These are phyloP conservation scores for Sodiomyces alkalinus DNA, from an alignment of 2,329 filamentous ascomycete genomes.

Conservation along the genomic window DNA sequence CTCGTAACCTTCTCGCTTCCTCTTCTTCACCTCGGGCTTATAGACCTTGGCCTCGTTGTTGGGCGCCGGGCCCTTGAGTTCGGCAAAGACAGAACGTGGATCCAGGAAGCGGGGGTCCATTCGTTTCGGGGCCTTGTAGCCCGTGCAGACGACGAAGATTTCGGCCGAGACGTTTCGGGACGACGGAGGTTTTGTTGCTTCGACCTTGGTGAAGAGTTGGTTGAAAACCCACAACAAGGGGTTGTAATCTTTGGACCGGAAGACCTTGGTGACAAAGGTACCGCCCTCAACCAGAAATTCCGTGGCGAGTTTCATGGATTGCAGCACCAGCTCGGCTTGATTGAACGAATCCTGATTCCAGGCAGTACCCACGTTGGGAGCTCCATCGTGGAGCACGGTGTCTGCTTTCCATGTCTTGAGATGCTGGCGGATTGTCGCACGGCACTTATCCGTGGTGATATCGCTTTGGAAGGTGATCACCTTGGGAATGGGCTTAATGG, in stretches of 20 bases:
- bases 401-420: constrained; percentile 95
- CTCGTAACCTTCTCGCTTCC: constrained; percentile 94
- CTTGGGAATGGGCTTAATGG: constrained; percentile 89
- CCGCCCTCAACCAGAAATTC: constrained; percentile 84
- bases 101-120: constrained; percentile 90
- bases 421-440: constrained; percentile 75
- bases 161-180: constrained; percentile 94
- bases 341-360: constrained; percentile 99
- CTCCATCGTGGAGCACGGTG: constrained; percentile 89
- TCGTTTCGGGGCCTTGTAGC: constrained; percentile 87
- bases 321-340: constrained; percentile 82
- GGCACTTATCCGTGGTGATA: constrained; percentile 93
- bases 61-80: constrained; percentile 68
- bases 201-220: constrained; percentile 86
- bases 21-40: constrained; percentile 93
- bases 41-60: constrained; percentile 98
- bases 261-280: constrained; percentile 94
- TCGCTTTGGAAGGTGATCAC: constrained; percentile 95
- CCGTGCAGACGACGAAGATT: constrained; percentile 94
- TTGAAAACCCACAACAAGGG: constrained; percentile 94
- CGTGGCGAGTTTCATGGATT: constrained; percentile 83
- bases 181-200: constrained; percentile 92
- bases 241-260: constrained; percentile 94
- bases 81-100: constrained; percentile 77
- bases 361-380: constrained; percentile 92